These are phyloP conservation scores for Obelidium mucronatum DNA, from an alignment of 192 early-diverging fungal species.

Conservation along the genomic window DNA sequence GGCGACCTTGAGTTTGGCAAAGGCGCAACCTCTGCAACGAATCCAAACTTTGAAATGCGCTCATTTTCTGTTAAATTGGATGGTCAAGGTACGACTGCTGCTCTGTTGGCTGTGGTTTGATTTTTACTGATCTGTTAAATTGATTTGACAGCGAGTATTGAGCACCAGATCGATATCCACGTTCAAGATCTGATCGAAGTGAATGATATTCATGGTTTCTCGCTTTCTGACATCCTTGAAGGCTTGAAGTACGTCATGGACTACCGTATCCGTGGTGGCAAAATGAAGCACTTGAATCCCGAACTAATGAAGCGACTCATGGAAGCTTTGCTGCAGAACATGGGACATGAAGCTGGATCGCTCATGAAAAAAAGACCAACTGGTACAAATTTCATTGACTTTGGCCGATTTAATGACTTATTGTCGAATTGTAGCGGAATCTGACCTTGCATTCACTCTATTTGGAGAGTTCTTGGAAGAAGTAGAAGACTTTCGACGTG, in stretches of 20 bases:
- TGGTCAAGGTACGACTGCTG: conserved; percentile 49
- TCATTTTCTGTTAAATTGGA: conserved; percentile 59
- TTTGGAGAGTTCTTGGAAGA: conserved; percentile 97
- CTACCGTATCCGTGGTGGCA: conserved; percentile 86
- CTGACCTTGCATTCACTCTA: conserved; percentile 85
- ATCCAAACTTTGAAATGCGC: conserved; percentile 31
- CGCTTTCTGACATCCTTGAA: conserved; percentile 81
- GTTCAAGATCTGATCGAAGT: conserved; percentile 87
- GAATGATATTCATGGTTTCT: conserved; percentile 67
- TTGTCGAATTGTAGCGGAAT: conserved; percentile 57
- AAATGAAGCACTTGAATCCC: conserved; percentile 80
- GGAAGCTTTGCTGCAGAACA: conserved; percentile 85
- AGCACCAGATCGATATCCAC: conserved; percentile 70
- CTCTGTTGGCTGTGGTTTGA: not conserved
- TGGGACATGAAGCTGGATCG: conserved; percentile 56
- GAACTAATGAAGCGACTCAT: conserved; percentile 86
- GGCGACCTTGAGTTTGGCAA: no score
- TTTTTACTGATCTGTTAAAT: conserved; percentile 7
- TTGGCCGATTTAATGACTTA: not conserved
- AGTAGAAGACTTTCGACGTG: conserved; percentile 88
- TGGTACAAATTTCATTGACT: conserved; percentile 11
- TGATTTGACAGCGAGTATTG: conserved; percentile 52
- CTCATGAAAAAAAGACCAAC: conserved; percentile 40
- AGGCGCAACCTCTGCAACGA: not conserved
- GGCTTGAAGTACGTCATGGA: conserved; percentile 95